These are phyloP conservation scores for Ligustrum vulgare DNA, from an alignment of 257 asterid genomes.

Conservation along the genomic window DNA sequence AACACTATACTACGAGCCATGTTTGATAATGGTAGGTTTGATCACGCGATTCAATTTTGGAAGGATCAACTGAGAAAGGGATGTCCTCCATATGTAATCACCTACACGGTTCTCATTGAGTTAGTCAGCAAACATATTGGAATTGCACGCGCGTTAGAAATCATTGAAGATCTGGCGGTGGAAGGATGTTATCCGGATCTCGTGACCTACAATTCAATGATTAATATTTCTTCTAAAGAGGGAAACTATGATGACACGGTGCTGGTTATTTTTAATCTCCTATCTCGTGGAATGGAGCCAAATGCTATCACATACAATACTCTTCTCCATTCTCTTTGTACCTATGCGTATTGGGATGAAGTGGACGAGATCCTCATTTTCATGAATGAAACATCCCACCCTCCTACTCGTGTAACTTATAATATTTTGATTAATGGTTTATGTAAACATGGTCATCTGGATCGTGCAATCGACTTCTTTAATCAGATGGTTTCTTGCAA, in stretches of 20 bases:
- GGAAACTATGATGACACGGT: slow-evolving; percentile 57
- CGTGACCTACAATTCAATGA: slow-evolving; percentile 70
- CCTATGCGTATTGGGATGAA: slow-evolving; percentile 55
- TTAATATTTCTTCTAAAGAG: slow-evolving; percentile 60
- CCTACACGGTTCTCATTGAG: slow-evolving; percentile 70
- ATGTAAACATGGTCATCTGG: slow-evolving; percentile 71
- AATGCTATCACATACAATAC: slow-evolving; percentile 73
- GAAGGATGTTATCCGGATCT: slow-evolving; percentile 90
- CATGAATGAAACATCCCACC: slow-evolving; percentile 62
- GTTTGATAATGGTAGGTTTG: slow-evolving; percentile 59
- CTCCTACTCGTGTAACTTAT: slow-evolving; percentile 65
- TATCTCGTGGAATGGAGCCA: slow-evolving; percentile 71
- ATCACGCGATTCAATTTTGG: slow-evolving; percentile 74
- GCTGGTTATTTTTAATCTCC: slow-evolving; percentile 45
- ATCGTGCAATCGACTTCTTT: slow-evolving; percentile 68
- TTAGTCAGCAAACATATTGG: slow-evolving; percentile 61
- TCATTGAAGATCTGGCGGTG: slow-evolving; percentile 75
- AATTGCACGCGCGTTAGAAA: slow-evolving; percentile 55
- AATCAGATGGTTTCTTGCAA: slow-evolving; percentile 53
- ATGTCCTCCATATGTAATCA: slow-evolving; percentile 73
- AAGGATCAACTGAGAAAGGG: slow-evolving; percentile 76
- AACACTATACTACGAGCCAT: slow-evolving; percentile 72
- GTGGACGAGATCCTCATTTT: slow-evolving; percentile 57
- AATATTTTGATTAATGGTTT: slow-evolving; percentile 74
- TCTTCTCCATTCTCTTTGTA: slow-evolving; percentile 73